A percentile compares a stretch with the other conserved stretches of the same genome.
Evolutionary conservation across 164 flowering plant genomes (phyloP).

Genomic region (Euptelea pleiosperma): DNA sequence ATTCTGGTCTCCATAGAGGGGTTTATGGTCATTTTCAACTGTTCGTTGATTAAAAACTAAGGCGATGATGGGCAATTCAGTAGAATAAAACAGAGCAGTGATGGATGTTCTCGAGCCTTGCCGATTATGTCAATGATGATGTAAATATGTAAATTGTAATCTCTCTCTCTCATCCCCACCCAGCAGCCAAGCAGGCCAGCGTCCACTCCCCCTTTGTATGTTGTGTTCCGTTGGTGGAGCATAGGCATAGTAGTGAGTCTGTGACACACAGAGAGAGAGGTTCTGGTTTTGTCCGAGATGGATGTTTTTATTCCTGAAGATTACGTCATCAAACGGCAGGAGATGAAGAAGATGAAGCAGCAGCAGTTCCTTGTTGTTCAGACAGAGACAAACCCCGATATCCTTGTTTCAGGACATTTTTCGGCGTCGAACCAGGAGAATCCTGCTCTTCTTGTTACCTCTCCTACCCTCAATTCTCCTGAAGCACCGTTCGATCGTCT

Average conservation of each 20-base stretch:
- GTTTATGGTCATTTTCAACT: no score
- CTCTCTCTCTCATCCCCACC: no score
- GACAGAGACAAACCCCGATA: conserved; percentile 6
- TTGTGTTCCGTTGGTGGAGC: no score
- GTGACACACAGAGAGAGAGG: no score
- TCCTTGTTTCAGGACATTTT: neutral
- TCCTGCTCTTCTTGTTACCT: neutral
- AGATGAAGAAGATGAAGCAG: conserved; percentile 14
- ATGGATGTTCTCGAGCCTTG: neutral
- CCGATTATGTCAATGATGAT: conserved; percentile 9
- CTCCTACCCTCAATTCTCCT: conserved; percentile 9
- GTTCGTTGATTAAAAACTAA: no score
- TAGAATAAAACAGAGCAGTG: neutral
- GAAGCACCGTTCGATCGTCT: conserved; percentile 3
- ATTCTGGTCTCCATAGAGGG: no score
- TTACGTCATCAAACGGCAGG: conserved; percentile 17
- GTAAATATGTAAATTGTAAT: no score
- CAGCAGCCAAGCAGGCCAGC: no score
- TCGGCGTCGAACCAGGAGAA: neutral
- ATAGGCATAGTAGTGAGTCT: no score
- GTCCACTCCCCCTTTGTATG: no score
- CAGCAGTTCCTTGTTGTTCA: conserved; percentile 8
- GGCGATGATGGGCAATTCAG: neutral
- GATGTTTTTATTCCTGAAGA: conserved; percentile 21
- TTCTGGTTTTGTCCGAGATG: conserved; percentile 5